These are phyloP conservation scores for Exserohilum rostratum DNA, from an alignment of 2,329 filamentous ascomycete species.

Conservation along the genomic window DNA sequence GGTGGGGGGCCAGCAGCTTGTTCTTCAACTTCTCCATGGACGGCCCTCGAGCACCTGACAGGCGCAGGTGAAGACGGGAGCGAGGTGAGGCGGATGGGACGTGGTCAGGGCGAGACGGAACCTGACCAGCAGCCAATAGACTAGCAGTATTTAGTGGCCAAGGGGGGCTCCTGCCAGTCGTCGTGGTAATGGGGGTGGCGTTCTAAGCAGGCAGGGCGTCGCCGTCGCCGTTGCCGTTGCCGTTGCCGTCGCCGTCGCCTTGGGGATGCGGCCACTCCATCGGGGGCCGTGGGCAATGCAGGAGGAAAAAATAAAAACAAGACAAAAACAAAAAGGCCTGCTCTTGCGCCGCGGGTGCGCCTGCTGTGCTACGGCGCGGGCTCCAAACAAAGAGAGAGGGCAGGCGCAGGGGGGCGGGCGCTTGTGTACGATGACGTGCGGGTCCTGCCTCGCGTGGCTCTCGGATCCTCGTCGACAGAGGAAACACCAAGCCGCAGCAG, in stretches of 20 bases:
- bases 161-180: slow-evolving; percentile 9
- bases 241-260: too few relatives aligned
- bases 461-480: slow-evolving; percentile 4
- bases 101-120: slow-evolving; percentile 14
- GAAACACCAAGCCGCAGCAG: slow-evolving; percentile 12
- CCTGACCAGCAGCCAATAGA: slow-evolving; percentile 5
- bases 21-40: slow-evolving; percentile 47
- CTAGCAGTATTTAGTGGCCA: slow-evolving; percentile 8
- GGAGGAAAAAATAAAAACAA: not conserved
- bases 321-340: too few relatives aligned
- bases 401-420: slow-evolving; percentile 21
- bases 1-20: slow-evolving; percentile 34
- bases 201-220: not conserved
- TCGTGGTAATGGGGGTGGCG: slow-evolving; percentile 11
- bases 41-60: slow-evolving; percentile 27
- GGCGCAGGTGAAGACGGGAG: slow-evolving; percentile 23
- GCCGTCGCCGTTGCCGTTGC: not conserved
- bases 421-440: slow-evolving; percentile 36
- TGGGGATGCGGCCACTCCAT: not conserved
- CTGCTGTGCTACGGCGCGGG: too few relatives aligned
- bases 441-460: slow-evolving; percentile 14
- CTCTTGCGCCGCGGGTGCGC: too few relatives aligned
- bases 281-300: slow-evolving; percentile 13
- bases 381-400: too few relatives aligned
- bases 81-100: slow-evolving; percentile 13